Conservation (phyloP, 805 yeast genomes). For the Babjeviella inositovora region DNA sequence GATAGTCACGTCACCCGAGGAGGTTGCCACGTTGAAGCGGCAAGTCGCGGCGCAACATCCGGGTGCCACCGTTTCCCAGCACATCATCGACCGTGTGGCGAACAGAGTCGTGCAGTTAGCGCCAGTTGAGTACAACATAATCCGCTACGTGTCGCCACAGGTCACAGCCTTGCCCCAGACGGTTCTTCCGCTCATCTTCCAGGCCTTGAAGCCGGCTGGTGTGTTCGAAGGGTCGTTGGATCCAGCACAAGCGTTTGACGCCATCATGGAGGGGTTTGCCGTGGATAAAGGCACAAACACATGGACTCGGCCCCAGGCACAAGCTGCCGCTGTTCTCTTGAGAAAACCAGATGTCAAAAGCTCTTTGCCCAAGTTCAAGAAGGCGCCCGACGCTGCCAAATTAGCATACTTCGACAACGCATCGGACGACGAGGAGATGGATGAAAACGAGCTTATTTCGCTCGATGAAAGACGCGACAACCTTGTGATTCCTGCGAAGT, state of each 20-base stretch:
- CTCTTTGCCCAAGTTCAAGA: conserved; percentile 6
- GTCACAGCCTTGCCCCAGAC: conserved; percentile 25
- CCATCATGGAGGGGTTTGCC: conserved; percentile 51
- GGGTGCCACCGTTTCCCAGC: conserved; percentile 23
- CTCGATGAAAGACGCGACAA: conserved; percentile 11
- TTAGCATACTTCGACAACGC: conserved; percentile 35
- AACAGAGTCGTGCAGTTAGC: conserved; percentile 22
- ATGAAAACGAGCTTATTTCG: conserved; percentile 21
- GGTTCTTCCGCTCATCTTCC: conserved; percentile 20
- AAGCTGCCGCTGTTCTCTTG: conserved; percentile 13
- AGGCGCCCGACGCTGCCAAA: conserved; percentile 17
- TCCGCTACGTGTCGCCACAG: conserved; percentile 42
- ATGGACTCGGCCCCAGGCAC: conserved; percentile 41
- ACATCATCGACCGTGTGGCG: conserved; percentile 42
- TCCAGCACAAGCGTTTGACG: conserved; percentile 35
- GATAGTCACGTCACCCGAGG: conserved; percentile 35
- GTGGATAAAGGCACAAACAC: conserved; percentile 16
- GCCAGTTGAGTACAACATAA: conserved; percentile 18
- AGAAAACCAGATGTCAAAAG: conserved; percentile 7
- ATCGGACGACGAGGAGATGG: conserved; percentile 25
- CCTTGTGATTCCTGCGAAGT: conserved; percentile 40
- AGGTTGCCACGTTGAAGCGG: conserved; percentile 22
- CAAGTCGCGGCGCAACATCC: conserved; percentile 10
- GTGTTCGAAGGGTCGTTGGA: conserved; percentile 36
- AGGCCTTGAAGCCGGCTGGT: conserved; percentile 25